Percentiles rank a stretch among this genome's conserved stretches.
Conservation (phyloP, 305 asterid species). For the Fraxinus sp. region DNA sequence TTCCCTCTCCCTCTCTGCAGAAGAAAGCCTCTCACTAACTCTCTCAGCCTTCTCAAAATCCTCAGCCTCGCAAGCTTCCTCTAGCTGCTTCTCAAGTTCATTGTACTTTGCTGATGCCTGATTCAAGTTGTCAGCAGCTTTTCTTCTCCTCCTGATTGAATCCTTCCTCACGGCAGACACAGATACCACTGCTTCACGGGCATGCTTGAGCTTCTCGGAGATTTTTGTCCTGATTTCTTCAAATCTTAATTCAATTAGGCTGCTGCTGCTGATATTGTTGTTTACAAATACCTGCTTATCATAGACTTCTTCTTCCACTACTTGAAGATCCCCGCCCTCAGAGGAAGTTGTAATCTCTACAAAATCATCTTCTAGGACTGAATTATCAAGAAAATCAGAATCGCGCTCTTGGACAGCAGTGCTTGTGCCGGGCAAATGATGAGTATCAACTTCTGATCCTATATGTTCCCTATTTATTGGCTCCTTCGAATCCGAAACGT, state of each 20-base stretch:
- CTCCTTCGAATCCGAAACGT: constrained; percentile 3
- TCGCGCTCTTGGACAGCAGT: constrained; percentile 11
- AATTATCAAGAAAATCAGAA: background rate
- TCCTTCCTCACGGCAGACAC: constrained; percentile 37
- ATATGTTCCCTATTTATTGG: background rate
- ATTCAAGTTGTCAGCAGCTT: constrained; percentile 33
- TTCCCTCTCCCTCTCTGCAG: constrained; percentile 41
- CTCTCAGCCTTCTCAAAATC: constrained; percentile 52
- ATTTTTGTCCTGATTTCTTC: constrained; percentile 29
- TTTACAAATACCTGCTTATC: background rate
- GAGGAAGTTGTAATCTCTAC: background rate
- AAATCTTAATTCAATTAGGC: constrained; percentile 27
- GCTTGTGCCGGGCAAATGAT: background rate
- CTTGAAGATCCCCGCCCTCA: constrained; percentile 1
- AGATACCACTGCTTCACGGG: constrained; percentile 31
- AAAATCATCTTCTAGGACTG: constrained; percentile 9
- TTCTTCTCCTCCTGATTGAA: constrained; percentile 38
- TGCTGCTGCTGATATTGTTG: background rate
- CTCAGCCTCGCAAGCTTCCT: constrained; percentile 50
- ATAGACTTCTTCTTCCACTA: background rate
- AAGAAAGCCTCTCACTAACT: constrained; percentile 41
- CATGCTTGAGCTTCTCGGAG: constrained; percentile 31
- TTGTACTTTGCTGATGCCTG: constrained; percentile 33
- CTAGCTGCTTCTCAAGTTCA: constrained; percentile 42
- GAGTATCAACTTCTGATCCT: constrained; percentile 11